Evolutionary conservation across 371 early-diverging fungal genomes (phyloP).

Genomic region (Mucor velutinosus): DNA sequence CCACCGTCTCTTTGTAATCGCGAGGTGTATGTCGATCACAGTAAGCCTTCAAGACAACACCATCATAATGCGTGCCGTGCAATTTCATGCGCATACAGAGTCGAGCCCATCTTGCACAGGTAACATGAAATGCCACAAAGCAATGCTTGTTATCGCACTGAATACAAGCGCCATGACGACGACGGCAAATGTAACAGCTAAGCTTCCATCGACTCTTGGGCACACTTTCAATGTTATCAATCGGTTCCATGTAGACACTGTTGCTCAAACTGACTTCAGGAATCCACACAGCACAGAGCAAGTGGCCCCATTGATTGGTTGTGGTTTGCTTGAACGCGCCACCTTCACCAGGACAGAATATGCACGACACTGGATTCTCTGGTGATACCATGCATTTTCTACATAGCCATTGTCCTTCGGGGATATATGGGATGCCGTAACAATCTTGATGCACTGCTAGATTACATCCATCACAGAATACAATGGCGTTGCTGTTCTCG

Average conservation of each 20-base stretch:
- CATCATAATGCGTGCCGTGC: conserved; percentile 48
- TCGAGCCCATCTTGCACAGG: conserved; percentile 89
- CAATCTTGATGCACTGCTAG: conserved; percentile 99
- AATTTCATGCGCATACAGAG: conserved; percentile 86
- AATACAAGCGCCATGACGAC: conserved; percentile 89
- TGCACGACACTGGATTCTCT: conserved; percentile 85
- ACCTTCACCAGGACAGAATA: conserved; percentile 93
- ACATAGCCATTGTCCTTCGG: conserved; percentile 99
- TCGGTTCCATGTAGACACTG: conserved; percentile 96
- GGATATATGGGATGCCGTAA: conserved; percentile 99
- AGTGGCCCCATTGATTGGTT: conserved; percentile 94
- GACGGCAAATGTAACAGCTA: conserved; percentile 87
- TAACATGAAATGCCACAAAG: conserved; percentile 91
- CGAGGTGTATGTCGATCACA: conserved; percentile 87
- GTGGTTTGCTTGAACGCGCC: conserved; percentile 97
- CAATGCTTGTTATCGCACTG: conserved; percentile 93
- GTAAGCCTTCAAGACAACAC: conserved; percentile 68
- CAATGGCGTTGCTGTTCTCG: conserved; percentile 97
- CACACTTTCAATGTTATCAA: conserved; percentile 86
- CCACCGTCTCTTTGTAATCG: conserved; percentile 63
- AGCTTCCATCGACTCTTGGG: conserved; percentile 90
- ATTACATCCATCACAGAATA: conserved; percentile 99
- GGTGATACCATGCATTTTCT: conserved; percentile 96
- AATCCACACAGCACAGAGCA: conserved; percentile 95
- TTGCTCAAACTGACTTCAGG: conserved; percentile 93